Evolutionary conservation across 768 basidiomycete species (phyloP).

Genomic region (Imleria badia): DNA sequence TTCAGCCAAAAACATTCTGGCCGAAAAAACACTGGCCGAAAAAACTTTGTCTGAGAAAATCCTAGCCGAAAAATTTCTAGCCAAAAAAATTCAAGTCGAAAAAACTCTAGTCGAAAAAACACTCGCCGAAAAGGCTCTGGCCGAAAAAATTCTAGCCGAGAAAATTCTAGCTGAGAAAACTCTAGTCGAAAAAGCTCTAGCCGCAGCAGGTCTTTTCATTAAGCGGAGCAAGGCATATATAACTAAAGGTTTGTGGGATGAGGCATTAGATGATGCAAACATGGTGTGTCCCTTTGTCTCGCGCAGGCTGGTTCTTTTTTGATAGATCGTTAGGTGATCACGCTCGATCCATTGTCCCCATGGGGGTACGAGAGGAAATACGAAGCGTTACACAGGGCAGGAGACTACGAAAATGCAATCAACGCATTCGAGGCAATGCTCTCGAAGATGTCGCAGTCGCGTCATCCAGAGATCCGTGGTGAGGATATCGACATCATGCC

Average conservation of each 20-base stretch:
- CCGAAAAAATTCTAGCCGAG: no score
- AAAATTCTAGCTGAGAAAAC: no score
- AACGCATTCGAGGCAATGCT: slow-evolving; percentile 1
- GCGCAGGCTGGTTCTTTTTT: neutral
- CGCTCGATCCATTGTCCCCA: neutral
- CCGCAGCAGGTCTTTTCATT: neutral
- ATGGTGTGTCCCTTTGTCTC: neutral
- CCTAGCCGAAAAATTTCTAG: no score
- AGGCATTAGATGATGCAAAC: slow-evolving; percentile 3
- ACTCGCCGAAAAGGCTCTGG: no score
- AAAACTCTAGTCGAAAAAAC: no score
- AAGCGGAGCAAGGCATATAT: slow-evolving; percentile 10
- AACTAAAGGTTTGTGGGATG: neutral
- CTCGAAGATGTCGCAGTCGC: neutral
- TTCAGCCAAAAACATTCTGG: no score
- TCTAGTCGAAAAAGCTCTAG: no score
- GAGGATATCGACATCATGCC: neutral
- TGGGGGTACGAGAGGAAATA: neutral
- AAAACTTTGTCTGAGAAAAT: no score
- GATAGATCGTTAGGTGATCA: neutral
- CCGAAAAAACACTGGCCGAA: no score
- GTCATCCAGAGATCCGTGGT: neutral
- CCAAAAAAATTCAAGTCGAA: no score
- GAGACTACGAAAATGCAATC: neutral
- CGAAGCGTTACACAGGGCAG: neutral